Conservation (phyloP, 345 rosid genomes). For the Rhizophora apiculata region DNA sequence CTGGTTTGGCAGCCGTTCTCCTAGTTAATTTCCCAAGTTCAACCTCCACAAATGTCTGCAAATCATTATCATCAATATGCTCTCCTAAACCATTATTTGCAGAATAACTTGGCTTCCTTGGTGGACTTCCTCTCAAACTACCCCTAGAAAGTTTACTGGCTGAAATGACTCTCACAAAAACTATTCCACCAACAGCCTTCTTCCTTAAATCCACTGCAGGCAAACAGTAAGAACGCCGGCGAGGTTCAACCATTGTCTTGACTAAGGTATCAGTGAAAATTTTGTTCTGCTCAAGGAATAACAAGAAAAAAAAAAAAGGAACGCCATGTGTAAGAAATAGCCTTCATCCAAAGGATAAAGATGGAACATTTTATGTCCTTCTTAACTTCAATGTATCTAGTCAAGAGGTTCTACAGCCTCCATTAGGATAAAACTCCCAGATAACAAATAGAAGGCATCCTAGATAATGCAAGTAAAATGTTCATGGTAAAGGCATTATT, state of each 20-base stretch:
- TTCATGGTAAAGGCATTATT: too few species aligned
- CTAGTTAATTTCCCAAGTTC: constrained; percentile 80
- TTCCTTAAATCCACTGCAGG: constrained; percentile 76
- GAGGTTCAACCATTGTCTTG: constrained; percentile 95
- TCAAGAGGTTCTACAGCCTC: too few species aligned
- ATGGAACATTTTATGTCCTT: not conserved
- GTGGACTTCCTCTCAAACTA: constrained; percentile 57
- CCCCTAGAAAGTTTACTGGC: constrained; percentile 60
- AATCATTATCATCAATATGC: constrained; percentile 43
- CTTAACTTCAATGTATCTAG: too few species aligned
- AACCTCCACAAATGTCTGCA: constrained; percentile 86
- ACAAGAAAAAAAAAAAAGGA: not conserved
- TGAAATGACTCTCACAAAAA: constrained; percentile 71
- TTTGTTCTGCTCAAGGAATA: constrained; percentile 49
- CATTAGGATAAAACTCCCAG: too few species aligned
- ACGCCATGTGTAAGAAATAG: not conserved
- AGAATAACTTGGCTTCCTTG: constrained; percentile 39
- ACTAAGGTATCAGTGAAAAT: constrained; percentile 71
- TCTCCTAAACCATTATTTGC: constrained; percentile 36
- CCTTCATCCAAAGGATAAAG: not conserved
- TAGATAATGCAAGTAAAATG: too few species aligned
- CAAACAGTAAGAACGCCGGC: constrained; percentile 68
- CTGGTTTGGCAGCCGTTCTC: constrained; percentile 56
- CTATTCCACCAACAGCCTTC: constrained; percentile 75
- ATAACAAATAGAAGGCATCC: too few species aligned